Percentiles rank a stretch among this genome's conserved stretches.
These are phyloP conservation scores for Stemphylium lycopersici DNA, from an alignment of 2,329 filamentous ascomycete species.

Conservation along the genomic window DNA sequence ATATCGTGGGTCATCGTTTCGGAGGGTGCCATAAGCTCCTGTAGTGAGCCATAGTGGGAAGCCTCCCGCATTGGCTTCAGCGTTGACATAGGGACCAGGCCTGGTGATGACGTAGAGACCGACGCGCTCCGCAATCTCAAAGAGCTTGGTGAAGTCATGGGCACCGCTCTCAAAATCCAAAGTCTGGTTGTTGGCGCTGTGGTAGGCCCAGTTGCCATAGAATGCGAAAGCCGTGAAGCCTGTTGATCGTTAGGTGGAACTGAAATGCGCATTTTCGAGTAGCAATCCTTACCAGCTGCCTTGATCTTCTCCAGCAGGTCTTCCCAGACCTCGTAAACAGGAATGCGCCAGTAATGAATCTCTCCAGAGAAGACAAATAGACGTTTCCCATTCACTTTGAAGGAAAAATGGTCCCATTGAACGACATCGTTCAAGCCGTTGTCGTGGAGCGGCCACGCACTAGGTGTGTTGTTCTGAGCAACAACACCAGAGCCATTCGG, in stretches of 20 bases:
- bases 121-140: conserved; percentile 60
- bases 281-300: conserved; percentile 39
- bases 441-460: conserved; percentile 57
- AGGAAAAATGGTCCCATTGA: conserved; percentile 62
- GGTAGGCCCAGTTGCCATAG: conserved; percentile 58
- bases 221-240: conserved; percentile 58
- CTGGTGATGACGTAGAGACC: conserved; percentile 63
- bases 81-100: conserved; percentile 68
- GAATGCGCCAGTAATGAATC: conserved; percentile 57
- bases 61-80: conserved; percentile 67
- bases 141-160: conserved; percentile 60
- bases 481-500: conserved; percentile 20
- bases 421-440: conserved; percentile 57
- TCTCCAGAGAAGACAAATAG: conserved; percentile 62
- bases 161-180: conserved; percentile 61
- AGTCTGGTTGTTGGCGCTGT: conserved; percentile 53
- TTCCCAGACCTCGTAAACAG: conserved; percentile 58
- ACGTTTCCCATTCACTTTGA: conserved; percentile 58
- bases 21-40: conserved; percentile 61
- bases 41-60: conserved; percentile 69
- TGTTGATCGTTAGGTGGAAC: not conserved
- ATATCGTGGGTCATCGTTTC: conserved; percentile 61
- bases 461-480: conserved; percentile 33
- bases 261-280: not conserved
- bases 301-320: conserved; percentile 61